Base-by-base conservation (phyloP, 2,329 filamentous ascomycete species). In the Calonectria hongkongensis region DNA sequence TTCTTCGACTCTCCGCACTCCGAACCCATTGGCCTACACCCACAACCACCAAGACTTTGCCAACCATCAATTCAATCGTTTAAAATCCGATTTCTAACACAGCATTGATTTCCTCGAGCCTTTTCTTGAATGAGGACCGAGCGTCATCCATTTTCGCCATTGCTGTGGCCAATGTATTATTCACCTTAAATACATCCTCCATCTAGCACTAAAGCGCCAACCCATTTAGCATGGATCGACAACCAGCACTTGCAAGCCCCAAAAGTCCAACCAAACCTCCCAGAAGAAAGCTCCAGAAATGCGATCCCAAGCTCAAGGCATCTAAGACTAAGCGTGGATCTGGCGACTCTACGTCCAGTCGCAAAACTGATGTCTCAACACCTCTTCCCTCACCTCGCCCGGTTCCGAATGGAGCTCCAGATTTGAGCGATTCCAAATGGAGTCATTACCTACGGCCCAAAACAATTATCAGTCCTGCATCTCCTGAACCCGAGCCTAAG, bases 231-330 rank as follows among this genome's bases (percentile, higher is more conserved):
- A 67, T 67, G 63, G 64, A 71, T 33, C 58, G 39, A 60, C 48
- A 65, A 27, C 21, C 56, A 30, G 33, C 43, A 33, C 48, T 63
- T 30, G 15, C 68, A 27, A 63, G 51, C 58, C 47, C 69, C 54
- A 71, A 68, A 56, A 75, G 69, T 39, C 74, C 76, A 10, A 78
- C 80, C 60, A 82, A 80, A 48, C 81, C 80, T 12, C 69, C 74
- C 27, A 75, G 79, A 65, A 77, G 79, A 70, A 84, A 78, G 70
- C 77, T 84, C 18, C 80, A 81, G 48, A 84, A 81, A 69, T 77
- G 74, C n/a, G 80, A 80, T 56, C 74, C 81, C 6, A 79, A 77
- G 71, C 75, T 80, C 66, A 83, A 79, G 72, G 73, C 66, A 21
- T 74, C 77, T 39, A 76, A 73, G 39, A 60, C 75, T 43, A 81